Evolutionary conservation across 2,329 filamentous ascomycete species (phyloP).

Genomic region (Fusarium piperis): DNA sequence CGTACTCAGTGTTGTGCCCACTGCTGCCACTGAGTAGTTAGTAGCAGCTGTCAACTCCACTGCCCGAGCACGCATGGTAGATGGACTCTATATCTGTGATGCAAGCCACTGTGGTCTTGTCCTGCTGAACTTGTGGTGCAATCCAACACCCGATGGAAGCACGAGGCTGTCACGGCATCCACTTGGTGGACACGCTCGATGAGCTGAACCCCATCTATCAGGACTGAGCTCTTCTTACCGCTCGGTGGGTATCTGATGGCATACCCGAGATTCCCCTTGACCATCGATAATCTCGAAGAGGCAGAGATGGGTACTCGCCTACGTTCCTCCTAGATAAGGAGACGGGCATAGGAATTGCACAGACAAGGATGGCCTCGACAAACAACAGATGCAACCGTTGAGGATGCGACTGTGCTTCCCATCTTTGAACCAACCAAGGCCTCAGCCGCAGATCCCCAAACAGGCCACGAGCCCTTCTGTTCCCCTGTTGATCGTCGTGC

Average conservation of each 20-base stretch:
- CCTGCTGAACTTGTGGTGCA: background rate
- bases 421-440: constrained; percentile 2
- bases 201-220: background rate
- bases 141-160: background rate
- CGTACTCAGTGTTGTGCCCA: background rate
- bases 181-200: background rate
- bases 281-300: background rate
- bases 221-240: background rate
- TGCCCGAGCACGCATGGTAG: background rate
- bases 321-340: background rate
- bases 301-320: background rate
- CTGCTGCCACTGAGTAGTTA: background rate
- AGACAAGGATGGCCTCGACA: background rate
- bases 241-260: background rate
- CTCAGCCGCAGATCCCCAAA: background rate
- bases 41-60: constrained; percentile 3
- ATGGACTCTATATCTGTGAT: background rate
- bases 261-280: background rate
- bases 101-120: background rate
- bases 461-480: background rate
- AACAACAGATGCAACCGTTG: background rate
- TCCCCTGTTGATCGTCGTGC: constrained; percentile 16
- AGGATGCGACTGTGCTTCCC: background rate
- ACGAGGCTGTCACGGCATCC: background rate
- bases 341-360: background rate